Evolutionary conservation across 176 grass and related monocot genomes (phyloP).

Genomic region (Cenchrus purpureus): DNA sequence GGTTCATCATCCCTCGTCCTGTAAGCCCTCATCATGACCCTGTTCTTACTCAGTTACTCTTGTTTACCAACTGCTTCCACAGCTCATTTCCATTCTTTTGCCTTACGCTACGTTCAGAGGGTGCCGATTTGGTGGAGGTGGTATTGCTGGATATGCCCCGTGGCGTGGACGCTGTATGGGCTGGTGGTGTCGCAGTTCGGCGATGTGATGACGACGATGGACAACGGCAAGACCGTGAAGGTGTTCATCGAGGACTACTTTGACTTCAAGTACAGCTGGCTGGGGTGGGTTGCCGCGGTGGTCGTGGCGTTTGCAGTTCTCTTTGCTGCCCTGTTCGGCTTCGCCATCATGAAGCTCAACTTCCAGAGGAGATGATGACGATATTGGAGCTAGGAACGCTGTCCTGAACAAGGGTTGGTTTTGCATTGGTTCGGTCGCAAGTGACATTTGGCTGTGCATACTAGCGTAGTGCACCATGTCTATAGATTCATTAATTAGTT

Average conservation of each 20-base stretch:
- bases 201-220: neutral
- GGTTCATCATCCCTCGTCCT: slow-evolving; percentile 46
- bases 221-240: neutral
- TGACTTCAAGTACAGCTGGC: slow-evolving; percentile 13
- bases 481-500: too few relatives aligned
- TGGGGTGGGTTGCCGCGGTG: neutral
- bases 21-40: slow-evolving; percentile 5
- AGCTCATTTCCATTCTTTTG: too few relatives aligned
- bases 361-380: slow-evolving; percentile 75
- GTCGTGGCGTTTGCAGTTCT: neutral
- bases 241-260: slow-evolving; percentile 2
- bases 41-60: too few relatives aligned
- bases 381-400: neutral
- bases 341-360: slow-evolving; percentile 83
- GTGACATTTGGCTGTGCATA: too few relatives aligned
- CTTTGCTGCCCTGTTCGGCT: slow-evolving; percentile 43
- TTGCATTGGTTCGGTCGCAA: too few relatives aligned
- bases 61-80: too few relatives aligned
- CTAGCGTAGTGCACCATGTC: too few relatives aligned
- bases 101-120: neutral
- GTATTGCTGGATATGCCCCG: slow-evolving; percentile 24
- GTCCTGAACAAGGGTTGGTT: too few relatives aligned
- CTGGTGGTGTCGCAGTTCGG: slow-evolving; percentile 23
- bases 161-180: slow-evolving; percentile 29
- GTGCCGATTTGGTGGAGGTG: slow-evolving; percentile 31